Percentiles rank a stretch among this genome's conserved stretches.
Evolutionary conservation across 192 early-diverging fungal genomes (phyloP).

Genomic region (Podila verticillata): DNA sequence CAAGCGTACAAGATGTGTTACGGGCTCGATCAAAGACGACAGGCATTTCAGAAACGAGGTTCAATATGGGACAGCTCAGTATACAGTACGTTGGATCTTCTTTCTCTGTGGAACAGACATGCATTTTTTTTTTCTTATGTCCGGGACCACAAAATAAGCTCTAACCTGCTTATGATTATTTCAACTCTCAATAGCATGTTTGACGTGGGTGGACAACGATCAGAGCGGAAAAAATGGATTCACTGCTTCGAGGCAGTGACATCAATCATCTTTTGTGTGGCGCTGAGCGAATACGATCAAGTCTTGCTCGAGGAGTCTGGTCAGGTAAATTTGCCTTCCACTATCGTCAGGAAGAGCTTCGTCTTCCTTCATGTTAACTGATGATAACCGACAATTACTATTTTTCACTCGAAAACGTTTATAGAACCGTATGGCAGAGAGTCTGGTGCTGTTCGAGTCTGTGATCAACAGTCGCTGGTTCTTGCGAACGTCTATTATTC

Average conservation of each 20-base stretch:
- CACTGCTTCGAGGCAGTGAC: conserved; percentile 88
- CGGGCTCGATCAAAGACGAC: conserved; percentile 97
- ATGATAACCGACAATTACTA: background rate
- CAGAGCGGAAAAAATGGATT: conserved; percentile 89
- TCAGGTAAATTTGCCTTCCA: conserved; percentile 53
- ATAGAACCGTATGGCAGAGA: conserved; percentile 93
- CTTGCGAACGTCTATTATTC: conserved; percentile 88
- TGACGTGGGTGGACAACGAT: conserved; percentile 88
- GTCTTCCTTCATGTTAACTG: background rate
- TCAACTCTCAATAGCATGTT: conserved; percentile 70
- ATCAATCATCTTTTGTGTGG: conserved; percentile 94
- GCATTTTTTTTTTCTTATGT: background rate
- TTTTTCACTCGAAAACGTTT: background rate
- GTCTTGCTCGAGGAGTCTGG: conserved; percentile 85
- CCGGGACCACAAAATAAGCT: background rate
- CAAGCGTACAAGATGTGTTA: conserved; percentile 92
- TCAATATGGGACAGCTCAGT: conserved; percentile 89
- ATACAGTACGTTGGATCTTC: conserved; percentile 70
- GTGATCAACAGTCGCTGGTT: conserved; percentile 95
- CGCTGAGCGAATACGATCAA: conserved; percentile 94
- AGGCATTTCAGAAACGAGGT: conserved; percentile 96
- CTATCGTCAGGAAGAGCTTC: background rate
- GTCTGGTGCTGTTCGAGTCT: conserved; percentile 89
- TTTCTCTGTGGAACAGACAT: conserved; percentile 4
- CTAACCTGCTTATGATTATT: background rate